phyloP scores from a whole-genome alignment of 305 asterid genomes.

The Plantago lanceolata region DNA sequence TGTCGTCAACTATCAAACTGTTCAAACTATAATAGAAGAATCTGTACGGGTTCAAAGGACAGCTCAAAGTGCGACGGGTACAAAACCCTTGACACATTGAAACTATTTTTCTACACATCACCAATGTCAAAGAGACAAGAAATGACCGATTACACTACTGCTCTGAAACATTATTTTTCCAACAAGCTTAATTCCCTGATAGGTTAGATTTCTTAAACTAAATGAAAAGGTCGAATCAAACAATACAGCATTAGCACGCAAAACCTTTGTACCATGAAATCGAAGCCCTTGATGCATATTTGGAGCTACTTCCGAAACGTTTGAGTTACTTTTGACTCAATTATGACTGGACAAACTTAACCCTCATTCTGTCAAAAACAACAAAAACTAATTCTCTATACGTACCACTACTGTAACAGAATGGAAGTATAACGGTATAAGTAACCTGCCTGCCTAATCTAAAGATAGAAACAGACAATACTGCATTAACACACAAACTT shows the following conservation, averaged over 20 bases:
- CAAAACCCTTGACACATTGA: background rate
- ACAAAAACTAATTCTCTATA: no score
- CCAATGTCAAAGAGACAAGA: background rate
- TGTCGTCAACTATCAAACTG: background rate
- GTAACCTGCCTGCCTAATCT: background rate
- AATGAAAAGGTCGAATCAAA: no score
- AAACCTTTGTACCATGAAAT: background rate
- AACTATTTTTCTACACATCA: background rate
- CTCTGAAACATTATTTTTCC: background rate
- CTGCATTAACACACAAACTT: background rate
- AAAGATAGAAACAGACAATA: no score
- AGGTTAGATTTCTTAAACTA: background rate
- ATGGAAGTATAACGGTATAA: no score
- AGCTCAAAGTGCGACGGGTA: background rate
- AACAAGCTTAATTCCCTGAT: background rate
- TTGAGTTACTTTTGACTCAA: background rate
- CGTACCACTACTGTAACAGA: no score
- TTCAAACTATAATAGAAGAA: background rate
- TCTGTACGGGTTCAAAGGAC: background rate
- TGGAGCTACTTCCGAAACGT: no score
- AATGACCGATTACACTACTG: conserved; percentile 1
- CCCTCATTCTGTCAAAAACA: no score
- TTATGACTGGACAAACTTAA: background rate
- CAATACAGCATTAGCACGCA: background rate
- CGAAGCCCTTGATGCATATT: background rate